phyloP scores from a whole-genome alignment of 805 yeast species.

The Candida alai region DNA sequence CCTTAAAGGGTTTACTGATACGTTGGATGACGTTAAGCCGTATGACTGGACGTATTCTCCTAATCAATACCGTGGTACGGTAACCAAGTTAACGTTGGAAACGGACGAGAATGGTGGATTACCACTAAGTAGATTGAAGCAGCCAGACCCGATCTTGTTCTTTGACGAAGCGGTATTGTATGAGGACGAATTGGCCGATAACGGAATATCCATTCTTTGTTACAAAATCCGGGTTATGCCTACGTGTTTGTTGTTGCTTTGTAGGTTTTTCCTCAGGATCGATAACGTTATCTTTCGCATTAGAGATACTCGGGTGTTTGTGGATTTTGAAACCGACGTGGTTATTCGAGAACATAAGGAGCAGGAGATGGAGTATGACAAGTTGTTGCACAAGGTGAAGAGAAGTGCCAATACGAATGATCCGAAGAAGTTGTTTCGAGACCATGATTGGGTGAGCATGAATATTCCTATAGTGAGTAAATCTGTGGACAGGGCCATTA shows the following conservation, averaged over 20 bases:
- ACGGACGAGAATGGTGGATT: slow-evolving; percentile 31
- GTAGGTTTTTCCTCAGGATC: slow-evolving; percentile 79
- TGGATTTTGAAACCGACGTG: slow-evolving; percentile 64
- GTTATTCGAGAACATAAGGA: slow-evolving; percentile 76
- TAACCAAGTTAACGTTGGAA: slow-evolving; percentile 19
- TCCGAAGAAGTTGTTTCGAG: slow-evolving; percentile 57
- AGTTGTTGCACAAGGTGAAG: slow-evolving; percentile 22
- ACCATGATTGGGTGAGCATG: slow-evolving; percentile 68
- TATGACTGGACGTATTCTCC: slow-evolving; percentile 97
- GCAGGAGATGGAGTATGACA: slow-evolving; percentile 41
- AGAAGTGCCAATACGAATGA: slow-evolving; percentile 20
- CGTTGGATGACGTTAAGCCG: slow-evolving; percentile 64
- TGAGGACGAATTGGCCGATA: slow-evolving; percentile 96
- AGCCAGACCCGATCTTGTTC: slow-evolving; percentile 81
- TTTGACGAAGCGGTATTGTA: slow-evolving; percentile 84
- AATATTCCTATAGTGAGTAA: slow-evolving; percentile 43
- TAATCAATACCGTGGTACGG: slow-evolving; percentile 65
- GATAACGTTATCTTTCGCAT: slow-evolving; percentile 85
- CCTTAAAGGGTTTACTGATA: slow-evolving; percentile 37
- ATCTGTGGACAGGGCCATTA: slow-evolving; percentile 3
- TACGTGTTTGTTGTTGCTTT: slow-evolving; percentile 65
- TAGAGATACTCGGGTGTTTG: slow-evolving; percentile 77
- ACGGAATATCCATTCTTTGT: slow-evolving; percentile 78
- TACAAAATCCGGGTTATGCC: slow-evolving; percentile 89
- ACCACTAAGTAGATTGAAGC: slow-evolving; percentile 66